Evolutionary conservation across 306 rosid species (phyloP), one percentile per base, ranked within the genome.

Genomic region (Bauhinia variegata): DNA sequence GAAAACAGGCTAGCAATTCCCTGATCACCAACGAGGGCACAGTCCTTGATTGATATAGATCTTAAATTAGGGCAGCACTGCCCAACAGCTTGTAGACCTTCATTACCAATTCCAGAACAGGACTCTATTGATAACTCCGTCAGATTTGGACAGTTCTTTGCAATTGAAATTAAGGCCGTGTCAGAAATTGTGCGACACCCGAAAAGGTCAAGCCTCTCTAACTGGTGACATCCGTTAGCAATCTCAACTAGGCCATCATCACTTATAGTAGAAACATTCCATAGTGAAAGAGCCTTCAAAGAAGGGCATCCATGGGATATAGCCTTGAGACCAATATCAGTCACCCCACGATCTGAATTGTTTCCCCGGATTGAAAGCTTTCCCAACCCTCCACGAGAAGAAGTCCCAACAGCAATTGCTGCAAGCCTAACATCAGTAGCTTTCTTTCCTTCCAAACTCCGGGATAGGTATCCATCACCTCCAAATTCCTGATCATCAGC

Each of bases 361-460:
- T 77, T 74, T 61, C 95, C 96, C 23, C 68, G 79, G 62, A 95
- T 87, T 0, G 78, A 47, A 64, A 95, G 97, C 73, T 91, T 88
- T 34, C 97, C 97, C 70, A 95, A 68, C 53, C 99, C 99, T 34
- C 99, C 99, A 4, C 95, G 92, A 66, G 84, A 76, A 11, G 95
- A 83, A 18, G 99, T 74, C 55, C 99, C 92, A 79, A 95, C 87
- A 12, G 96, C 80, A 48, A 91, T 67, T 8, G 99, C 95, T 58
- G 99, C 97, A 61, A 95, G 95, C 78, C 96, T 91, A 47, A 91
- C 83, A 83, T 95, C 97, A 11, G 97, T 85, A 11, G 91, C 96
- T 78, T 85, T 86, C 78, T 80, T 87, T 42, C 95, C 97, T 60
- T 90, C 92, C 89, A 95, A 95, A 73, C 82, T 86, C 49, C 99